Evolutionary conservation across 2,329 filamentous ascomycete species (phyloP).

Genomic region (Aspergillus intermedius): DNA sequence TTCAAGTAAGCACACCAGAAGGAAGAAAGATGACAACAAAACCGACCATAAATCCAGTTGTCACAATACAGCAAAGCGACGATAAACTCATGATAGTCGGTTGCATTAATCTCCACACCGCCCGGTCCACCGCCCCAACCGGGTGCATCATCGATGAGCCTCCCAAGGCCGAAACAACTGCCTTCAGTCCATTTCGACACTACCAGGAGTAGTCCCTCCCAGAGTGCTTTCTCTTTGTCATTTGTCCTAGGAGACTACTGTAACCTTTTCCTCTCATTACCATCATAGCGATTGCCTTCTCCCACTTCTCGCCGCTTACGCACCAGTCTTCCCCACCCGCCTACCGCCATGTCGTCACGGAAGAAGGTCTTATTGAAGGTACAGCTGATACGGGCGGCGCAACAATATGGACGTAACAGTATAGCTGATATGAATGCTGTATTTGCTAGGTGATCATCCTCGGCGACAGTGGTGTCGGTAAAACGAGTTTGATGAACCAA

Average conservation of each 20-base stretch:
- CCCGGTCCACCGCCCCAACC: conserved; percentile 25
- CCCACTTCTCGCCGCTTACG: not conserved
- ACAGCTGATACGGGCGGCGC: conserved; percentile 20
- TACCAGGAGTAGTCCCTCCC: not conserved
- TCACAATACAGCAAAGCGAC: conserved; percentile 10
- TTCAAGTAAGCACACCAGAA: not conserved
- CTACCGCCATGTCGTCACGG: conserved; percentile 60
- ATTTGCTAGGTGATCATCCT: conserved; percentile 83
- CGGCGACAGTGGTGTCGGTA: conserved; percentile 96
- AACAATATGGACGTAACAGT: not conserved
- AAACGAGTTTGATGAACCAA: conserved; percentile 99
- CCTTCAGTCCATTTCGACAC: conserved; percentile 5
- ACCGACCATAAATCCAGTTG: conserved; percentile 6
- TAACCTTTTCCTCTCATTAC: not conserved
- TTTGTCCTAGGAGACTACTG: not conserved
- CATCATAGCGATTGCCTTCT: not conserved
- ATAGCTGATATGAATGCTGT: conserved; percentile 7
- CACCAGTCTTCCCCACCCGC: conserved; percentile 2
- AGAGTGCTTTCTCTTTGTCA: not conserved
- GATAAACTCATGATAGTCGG: not conserved
- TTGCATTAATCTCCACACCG: conserved; percentile 16
- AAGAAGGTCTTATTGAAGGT: conserved; percentile 93
- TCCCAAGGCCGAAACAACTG: conserved; percentile 4
- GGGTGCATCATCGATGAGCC: conserved; percentile 28
- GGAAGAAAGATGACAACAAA: not conserved